Base-by-base conservation (phyloP, 1,284 basidiomycete genomes). In the Cryptococcus floricola region DNA sequence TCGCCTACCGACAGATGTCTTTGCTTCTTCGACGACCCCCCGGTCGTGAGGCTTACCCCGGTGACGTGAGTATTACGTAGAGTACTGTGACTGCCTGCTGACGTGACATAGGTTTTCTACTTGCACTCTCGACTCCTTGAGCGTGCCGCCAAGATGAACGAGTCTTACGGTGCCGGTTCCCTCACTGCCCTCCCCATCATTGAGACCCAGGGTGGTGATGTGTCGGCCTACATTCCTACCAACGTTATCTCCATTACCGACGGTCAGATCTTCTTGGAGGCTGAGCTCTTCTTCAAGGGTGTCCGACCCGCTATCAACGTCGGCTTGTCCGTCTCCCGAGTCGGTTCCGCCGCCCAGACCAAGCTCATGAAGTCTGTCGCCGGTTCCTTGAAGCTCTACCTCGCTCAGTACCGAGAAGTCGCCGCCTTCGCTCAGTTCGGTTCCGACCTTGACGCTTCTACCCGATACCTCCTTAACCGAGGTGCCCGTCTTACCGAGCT, bases 351-450 rank as follows among this genome's bases (percentile, higher is more conserved):
- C 74, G 95, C 95, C 75, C 95, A 98, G 84, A 97, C 93, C 74
- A 92, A 95, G 84, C 91, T 96, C 81, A 96, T 97, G 93, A 98
- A 98, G 89, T 91, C 96, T 83, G 97, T 98, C 73, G 94, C 95
- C 70, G 95, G 95, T 86, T 98, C 94, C 65, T 87, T 98, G 74
- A 98, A 98, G 84, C 86, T 98, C 53, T 98, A 98, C 86, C 91
- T 98, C 66, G 95, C 95, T 53, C 95, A 98, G 80, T 98, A 98
- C 85, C 94, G 95, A 89, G 95, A 98, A 84, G 93, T 98, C 67
- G 95, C 95, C 68, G 95, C 95, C 65, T 74, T 75, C 69, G 95
- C 95, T 61, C 95, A 98, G 79, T 98, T 98, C 84, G 95, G 95
- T 86, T 98, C 95, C 70, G 95, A 98, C 81, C 89, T 98, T 48